Conservation (phyloP, 768 basidiomycete genomes). For the Boletus speciosus region DNA sequence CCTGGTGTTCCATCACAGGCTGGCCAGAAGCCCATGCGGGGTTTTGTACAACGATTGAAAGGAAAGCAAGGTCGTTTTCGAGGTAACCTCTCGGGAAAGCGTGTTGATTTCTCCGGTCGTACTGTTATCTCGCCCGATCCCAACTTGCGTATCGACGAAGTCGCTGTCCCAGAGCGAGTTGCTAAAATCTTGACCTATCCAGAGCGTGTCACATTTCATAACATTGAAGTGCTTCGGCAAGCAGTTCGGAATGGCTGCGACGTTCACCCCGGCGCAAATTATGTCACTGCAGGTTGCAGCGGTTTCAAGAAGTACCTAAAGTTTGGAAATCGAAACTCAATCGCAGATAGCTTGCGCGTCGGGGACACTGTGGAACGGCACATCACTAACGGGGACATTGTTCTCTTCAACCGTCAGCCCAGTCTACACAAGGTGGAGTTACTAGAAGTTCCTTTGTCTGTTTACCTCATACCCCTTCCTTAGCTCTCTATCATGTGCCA, state of each 20-base stretch:
- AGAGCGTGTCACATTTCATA: constrained; percentile 89
- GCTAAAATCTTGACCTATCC: constrained; percentile 96
- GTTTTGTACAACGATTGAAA: constrained; percentile 96
- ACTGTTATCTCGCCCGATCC: constrained; percentile 99
- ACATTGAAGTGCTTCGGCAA: constrained; percentile 69
- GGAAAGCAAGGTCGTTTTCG: constrained; percentile 99
- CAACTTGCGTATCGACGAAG: constrained; percentile 97
- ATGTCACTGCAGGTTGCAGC: constrained; percentile 76
- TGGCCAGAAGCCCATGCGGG: constrained; percentile 92
- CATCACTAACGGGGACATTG: constrained; percentile 91
- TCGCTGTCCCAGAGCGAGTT: constrained; percentile 94
- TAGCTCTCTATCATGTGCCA: constrained; percentile 99
- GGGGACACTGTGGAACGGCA: constrained; percentile 96
- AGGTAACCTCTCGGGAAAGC: constrained; percentile 97
- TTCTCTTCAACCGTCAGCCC: constrained; percentile 97
- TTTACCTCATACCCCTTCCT: constrained; percentile 1
- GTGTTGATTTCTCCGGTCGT: constrained; percentile 96
- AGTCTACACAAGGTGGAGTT: constrained; percentile 84
- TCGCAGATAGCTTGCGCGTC: constrained; percentile 77
- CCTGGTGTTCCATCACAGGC: constrained; percentile 87
- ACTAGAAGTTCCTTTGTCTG: not conserved
- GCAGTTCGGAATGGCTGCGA: constrained; percentile 89
- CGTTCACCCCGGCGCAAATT: constrained; percentile 93
- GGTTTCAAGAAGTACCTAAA: constrained; percentile 84
- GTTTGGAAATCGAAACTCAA: constrained; percentile 75